Evolutionary conservation across 306 rosid genomes (phyloP).

Genomic region (Trichosanthes truncata): DNA sequence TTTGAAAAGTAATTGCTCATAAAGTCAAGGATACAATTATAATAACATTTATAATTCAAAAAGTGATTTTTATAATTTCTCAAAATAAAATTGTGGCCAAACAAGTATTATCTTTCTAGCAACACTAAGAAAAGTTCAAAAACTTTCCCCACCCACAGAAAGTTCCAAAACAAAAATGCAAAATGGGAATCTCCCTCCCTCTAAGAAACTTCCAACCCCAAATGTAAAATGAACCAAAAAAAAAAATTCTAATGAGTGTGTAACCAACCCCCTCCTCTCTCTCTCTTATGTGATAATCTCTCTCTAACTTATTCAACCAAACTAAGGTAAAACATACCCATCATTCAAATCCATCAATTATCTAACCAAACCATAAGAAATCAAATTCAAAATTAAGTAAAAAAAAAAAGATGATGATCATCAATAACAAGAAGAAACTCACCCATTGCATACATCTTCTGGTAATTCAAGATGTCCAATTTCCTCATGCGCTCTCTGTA

Average conservation of each 20-base stretch:
- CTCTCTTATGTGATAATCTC: not conserved
- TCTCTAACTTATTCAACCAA: not conserved
- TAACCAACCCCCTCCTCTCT: not conserved
- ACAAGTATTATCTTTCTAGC: not conserved
- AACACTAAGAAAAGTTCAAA: not conserved
- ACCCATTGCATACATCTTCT: conserved; percentile 93
- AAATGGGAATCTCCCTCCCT: not conserved
- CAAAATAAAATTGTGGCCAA: not conserved
- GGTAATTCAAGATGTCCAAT: conserved; percentile 90
- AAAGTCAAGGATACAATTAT: no score
- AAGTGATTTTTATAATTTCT: not conserved
- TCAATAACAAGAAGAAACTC: conserved; percentile 18
- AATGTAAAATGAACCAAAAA: not conserved
- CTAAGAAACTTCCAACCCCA: not conserved
- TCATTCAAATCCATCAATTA: not conserved
- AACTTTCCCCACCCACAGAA: not conserved
- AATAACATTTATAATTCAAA: not conserved
- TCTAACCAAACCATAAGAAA: not conserved
- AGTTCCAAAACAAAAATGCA: not conserved
- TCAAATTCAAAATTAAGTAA: not conserved
- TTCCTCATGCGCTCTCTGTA: conserved; percentile 92
- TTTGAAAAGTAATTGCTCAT: not conserved
- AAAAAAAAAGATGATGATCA: not conserved
- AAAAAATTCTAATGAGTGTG: not conserved
- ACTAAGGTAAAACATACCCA: not conserved